phyloP scores from a whole-genome alignment of 2,329 filamentous ascomycete species.

The Celoporthe dispersa region DNA sequence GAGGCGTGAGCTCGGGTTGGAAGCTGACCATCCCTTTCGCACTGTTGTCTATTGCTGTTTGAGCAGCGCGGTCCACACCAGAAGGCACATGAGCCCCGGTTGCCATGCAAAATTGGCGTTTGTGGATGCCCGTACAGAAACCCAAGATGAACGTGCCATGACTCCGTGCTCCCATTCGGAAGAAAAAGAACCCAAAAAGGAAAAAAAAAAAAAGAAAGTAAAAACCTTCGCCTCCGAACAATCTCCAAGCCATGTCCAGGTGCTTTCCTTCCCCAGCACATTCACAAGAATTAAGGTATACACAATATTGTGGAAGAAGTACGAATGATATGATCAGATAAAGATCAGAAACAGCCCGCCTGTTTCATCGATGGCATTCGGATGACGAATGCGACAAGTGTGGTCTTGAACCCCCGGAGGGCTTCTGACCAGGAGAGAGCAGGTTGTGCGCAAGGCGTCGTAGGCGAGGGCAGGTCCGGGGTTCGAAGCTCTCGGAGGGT shows the following conservation, averaged over 20 bases:
- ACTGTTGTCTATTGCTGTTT: not conserved
- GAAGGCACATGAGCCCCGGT: slow-evolving; percentile 8
- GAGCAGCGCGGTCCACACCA: not conserved
- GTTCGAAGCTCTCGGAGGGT: not conserved
- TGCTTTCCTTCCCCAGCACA: slow-evolving; percentile 13
- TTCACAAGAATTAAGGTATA: slow-evolving; percentile 26
- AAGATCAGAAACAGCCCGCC: not conserved
- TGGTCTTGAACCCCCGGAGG: not conserved
- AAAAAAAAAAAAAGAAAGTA: not conserved
- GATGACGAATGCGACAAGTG: not conserved
- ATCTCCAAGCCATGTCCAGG: slow-evolving; percentile 25
- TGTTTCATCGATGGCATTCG: not conserved
- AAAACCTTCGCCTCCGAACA: slow-evolving; percentile 7
- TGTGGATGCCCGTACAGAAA: not conserved
- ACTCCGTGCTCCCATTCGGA: slow-evolving; percentile 9
- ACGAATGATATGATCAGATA: slow-evolving; percentile 8
- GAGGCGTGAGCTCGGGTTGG: not conserved
- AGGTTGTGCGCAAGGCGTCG: not conserved
- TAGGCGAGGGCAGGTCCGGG: not conserved
- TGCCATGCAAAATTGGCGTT: slow-evolving; percentile 12
- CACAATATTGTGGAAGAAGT: slow-evolving; percentile 26
- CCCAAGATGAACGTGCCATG: not conserved
- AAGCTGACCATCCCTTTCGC: not conserved
- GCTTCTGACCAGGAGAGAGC: not conserved
- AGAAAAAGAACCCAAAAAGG: no score